Conservation (phyloP, 768 basidiomycete species). For the Naganishia kalamii region DNA sequence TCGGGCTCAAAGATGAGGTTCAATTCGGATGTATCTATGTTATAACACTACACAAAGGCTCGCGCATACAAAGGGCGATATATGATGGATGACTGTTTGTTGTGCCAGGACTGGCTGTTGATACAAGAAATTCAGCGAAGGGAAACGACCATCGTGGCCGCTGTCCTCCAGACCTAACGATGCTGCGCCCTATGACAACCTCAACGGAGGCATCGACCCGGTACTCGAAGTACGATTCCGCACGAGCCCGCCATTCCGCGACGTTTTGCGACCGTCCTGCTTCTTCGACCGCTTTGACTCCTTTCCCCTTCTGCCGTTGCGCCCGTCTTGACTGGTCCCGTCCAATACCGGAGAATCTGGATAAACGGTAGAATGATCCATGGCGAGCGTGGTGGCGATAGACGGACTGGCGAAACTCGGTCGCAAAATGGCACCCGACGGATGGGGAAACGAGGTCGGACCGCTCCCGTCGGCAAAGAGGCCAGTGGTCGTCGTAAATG, state of each 20-base stretch:
- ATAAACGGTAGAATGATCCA: neutral
- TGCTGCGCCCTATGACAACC: neutral
- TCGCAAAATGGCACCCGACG: slow-evolving; percentile 12
- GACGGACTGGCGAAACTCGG: slow-evolving; percentile 22
- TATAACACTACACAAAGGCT: no score
- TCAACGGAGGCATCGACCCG: slow-evolving; percentile 18
- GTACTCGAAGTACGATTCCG: slow-evolving; percentile 19
- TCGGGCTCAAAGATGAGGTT: no score
- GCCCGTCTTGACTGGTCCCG: slow-evolving; percentile 5
- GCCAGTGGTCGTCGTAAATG: neutral
- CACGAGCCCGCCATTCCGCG: slow-evolving; percentile 8
- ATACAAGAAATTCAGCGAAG: no score
- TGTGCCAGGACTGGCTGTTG: no score
- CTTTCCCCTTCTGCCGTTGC: neutral
- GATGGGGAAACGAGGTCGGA: neutral
- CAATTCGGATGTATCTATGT: no score
- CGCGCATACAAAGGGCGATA: no score
- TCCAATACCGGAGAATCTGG: slow-evolving; percentile 19
- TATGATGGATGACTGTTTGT: no score
- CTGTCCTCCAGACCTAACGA: no score
- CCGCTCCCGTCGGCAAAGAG: neutral
- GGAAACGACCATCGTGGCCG: no score
- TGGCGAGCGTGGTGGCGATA: slow-evolving; percentile 20
- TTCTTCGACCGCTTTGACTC: neutral
- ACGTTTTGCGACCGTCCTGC: slow-evolving; percentile 1